phyloP scores from a whole-genome alignment of 257 asterid genomes.

The Rubia yunnanensis region DNA sequence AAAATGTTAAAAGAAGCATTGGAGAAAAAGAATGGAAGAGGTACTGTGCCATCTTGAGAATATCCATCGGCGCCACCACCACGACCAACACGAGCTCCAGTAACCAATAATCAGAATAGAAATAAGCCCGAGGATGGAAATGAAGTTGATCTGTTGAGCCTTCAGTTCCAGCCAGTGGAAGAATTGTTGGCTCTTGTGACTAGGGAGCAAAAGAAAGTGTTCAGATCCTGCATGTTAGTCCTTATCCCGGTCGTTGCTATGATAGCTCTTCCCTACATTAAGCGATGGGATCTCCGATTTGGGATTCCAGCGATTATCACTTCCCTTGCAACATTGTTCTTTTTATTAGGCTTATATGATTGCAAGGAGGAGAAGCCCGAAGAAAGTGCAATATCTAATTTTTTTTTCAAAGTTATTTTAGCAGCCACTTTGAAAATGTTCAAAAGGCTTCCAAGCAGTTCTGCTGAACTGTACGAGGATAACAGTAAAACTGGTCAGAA shows the following conservation, averaged over 20 bases:
- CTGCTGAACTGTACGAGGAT: slow-evolving; percentile 6
- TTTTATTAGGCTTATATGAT: slow-evolving; percentile 19
- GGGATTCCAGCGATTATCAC: slow-evolving; percentile 48
- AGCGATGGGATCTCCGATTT: slow-evolving; percentile 38
- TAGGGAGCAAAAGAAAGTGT: not conserved
- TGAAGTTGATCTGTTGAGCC: not conserved
- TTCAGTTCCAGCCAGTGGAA: slow-evolving; percentile 15
- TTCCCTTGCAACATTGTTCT: slow-evolving; percentile 24
- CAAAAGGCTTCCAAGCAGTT: slow-evolving; percentile 11
- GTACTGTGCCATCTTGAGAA: no score
- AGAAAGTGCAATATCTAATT: slow-evolving; percentile 34
- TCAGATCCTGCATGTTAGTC: not conserved
- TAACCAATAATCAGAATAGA: not conserved
- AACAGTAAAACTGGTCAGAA: not conserved
- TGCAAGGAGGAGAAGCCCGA: not conserved
- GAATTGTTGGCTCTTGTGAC: not conserved
- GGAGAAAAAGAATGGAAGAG: not conserved
- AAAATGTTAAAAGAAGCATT: not conserved
- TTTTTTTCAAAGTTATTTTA: slow-evolving; percentile 39
- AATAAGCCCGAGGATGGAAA: not conserved
- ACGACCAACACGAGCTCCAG: no score
- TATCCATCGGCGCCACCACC: no score
- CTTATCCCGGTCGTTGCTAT: slow-evolving; percentile 22
- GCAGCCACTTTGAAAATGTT: slow-evolving; percentile 27
- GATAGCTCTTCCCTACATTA: slow-evolving; percentile 40